Percentiles rank a stretch among this genome's conserved stretches.
phyloP scores from a whole-genome alignment of 371 early-diverging fungal species.

The Haplosporangium sp. region DNA sequence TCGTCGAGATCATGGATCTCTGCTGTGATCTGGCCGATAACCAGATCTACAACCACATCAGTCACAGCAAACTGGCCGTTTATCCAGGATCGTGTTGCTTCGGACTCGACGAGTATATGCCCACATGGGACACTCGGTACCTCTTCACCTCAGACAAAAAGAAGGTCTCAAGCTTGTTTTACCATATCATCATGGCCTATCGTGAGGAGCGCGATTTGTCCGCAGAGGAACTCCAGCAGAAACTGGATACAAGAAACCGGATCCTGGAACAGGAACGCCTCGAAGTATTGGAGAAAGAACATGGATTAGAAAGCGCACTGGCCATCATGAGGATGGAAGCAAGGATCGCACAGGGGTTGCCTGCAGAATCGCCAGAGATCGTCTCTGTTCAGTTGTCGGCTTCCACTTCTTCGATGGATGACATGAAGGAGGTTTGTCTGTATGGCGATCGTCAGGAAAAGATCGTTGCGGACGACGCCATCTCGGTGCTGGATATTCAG shows the following conservation, averaged over 20 bases:
- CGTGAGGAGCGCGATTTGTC: slow-evolving; percentile 45
- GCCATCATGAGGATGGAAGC: slow-evolving; percentile 37
- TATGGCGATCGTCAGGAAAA: slow-evolving; percentile 39
- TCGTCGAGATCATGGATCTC: slow-evolving; percentile 50
- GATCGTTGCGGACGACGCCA: slow-evolving; percentile 49
- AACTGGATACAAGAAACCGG: slow-evolving; percentile 17
- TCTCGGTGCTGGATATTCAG: slow-evolving; percentile 41
- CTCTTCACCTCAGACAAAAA: slow-evolving; percentile 26
- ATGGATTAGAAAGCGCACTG: slow-evolving; percentile 36
- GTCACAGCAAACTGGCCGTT: slow-evolving; percentile 39
- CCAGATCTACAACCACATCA: slow-evolving; percentile 34
- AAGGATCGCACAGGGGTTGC: slow-evolving; percentile 37
- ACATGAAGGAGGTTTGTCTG: slow-evolving; percentile 36
- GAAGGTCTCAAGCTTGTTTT: slow-evolving; percentile 31
- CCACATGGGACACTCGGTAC: slow-evolving; percentile 48
- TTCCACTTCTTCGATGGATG: neutral
- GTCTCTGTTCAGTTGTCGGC: slow-evolving; percentile 7
- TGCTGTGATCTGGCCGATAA: slow-evolving; percentile 49
- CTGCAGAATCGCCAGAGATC: slow-evolving; percentile 39
- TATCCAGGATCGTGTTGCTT: slow-evolving; percentile 53
- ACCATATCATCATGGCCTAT: slow-evolving; percentile 42
- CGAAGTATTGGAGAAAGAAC: slow-evolving; percentile 15
- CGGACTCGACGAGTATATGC: slow-evolving; percentile 50
- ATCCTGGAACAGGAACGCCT: slow-evolving; percentile 38
- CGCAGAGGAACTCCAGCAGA: slow-evolving; percentile 33